Conservation (phyloP, 2,329 filamentous ascomycete species). For the Sporothrix protearum region DNA sequence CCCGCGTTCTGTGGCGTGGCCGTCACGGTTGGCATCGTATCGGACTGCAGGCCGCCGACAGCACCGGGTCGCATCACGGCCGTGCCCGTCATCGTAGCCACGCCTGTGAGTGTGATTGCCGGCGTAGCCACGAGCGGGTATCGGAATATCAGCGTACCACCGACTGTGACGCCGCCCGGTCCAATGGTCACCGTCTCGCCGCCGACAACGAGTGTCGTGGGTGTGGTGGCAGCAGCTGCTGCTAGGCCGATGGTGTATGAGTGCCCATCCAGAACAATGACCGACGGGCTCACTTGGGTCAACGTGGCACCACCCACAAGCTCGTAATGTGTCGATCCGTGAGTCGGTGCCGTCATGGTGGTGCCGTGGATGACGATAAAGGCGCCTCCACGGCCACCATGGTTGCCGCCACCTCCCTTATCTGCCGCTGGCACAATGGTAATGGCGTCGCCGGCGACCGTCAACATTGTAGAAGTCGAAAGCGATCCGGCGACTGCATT, state of each 20-base stretch:
- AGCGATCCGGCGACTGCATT: slow-evolving; percentile 31
- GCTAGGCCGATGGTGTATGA: slow-evolving; percentile 52
- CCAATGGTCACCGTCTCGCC: slow-evolving; percentile 46
- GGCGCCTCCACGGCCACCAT: slow-evolving; percentile 31
- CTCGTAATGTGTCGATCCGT: slow-evolving; percentile 41
- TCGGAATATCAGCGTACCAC: slow-evolving; percentile 42
- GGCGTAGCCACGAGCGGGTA: slow-evolving; percentile 44
- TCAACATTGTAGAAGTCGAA: slow-evolving; percentile 35
- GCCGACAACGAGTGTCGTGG: slow-evolving; percentile 42
- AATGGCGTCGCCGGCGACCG: slow-evolving; percentile 51
- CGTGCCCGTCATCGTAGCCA: neutral
- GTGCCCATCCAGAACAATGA: slow-evolving; percentile 48
- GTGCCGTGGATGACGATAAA: slow-evolving; percentile 39
- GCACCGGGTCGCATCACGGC: neutral
- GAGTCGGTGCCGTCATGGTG: slow-evolving; percentile 43
- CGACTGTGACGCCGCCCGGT: slow-evolving; percentile 47
- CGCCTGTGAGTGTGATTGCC: slow-evolving; percentile 40
- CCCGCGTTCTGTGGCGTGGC: neutral
- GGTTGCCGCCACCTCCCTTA: neutral
- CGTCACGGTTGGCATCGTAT: neutral
- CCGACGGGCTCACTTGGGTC: slow-evolving; percentile 47
- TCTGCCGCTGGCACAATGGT: slow-evolving; percentile 43
- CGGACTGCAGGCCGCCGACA: neutral
- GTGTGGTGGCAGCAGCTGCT: slow-evolving; percentile 41
- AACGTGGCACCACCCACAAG: slow-evolving; percentile 53